These are phyloP conservation scores for Arthroderma sp. DNA, from an alignment of 2,329 filamentous ascomycete genomes.

Conservation along the genomic window DNA sequence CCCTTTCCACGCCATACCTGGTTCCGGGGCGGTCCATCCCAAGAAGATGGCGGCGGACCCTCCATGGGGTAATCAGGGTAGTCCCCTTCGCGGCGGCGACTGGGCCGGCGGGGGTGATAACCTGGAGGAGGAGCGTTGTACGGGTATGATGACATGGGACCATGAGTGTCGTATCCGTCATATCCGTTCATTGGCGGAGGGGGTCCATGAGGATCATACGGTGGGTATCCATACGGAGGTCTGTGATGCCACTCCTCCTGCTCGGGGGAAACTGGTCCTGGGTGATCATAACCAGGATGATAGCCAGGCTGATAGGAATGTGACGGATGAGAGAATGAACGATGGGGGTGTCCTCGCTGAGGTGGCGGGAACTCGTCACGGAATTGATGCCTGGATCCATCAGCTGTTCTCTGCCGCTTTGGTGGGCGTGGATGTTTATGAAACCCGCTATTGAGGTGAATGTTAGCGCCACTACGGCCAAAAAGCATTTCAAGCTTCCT, in stretches of 20 bases:
- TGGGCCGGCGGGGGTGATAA: conserved; percentile 12
- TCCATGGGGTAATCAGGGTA: conserved; percentile 9
- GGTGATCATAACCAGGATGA: conserved; percentile 13
- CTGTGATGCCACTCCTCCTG: conserved; percentile 17
- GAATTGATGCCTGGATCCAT: conserved; percentile 7
- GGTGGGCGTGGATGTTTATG: conserved; percentile 16
- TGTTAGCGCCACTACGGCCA: neutral
- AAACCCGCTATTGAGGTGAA: conserved; percentile 11
- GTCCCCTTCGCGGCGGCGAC: conserved; percentile 4
- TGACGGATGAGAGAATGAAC: conserved; percentile 16
- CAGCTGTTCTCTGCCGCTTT: conserved; percentile 20
- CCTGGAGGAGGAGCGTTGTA: conserved; percentile 9
- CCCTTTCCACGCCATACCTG: neutral
- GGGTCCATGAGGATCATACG: conserved; percentile 16
- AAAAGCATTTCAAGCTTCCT: neutral
- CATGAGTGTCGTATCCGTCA: conserved; percentile 9
- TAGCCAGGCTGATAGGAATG: conserved; percentile 15
- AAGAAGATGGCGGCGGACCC: conserved; percentile 7
- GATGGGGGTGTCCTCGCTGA: conserved; percentile 15
- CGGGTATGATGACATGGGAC: conserved; percentile 10
- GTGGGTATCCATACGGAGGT: conserved; percentile 17
- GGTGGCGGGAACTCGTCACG: conserved; percentile 14
- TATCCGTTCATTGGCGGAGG: conserved; percentile 16
- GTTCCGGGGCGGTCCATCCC: conserved; percentile 5
- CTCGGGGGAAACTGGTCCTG: conserved; percentile 12